These are phyloP conservation scores for Seiridium cupressi DNA, from an alignment of 2,329 filamentous ascomycete genomes.

Conservation along the genomic window DNA sequence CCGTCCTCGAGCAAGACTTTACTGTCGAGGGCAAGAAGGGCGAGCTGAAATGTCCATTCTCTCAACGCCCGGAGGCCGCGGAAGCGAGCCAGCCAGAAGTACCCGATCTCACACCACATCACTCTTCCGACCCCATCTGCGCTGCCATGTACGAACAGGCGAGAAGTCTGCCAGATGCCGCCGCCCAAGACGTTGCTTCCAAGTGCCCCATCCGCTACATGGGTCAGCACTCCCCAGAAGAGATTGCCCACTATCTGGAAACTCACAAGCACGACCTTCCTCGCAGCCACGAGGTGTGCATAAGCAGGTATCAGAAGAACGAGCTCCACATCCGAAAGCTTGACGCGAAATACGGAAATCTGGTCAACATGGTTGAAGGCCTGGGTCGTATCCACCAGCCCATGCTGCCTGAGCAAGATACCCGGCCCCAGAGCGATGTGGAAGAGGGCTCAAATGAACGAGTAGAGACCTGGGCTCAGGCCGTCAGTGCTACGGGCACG, in stretches of 20 bases:
- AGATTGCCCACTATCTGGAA: conserved; percentile 90
- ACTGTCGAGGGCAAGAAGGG: conserved; percentile 82
- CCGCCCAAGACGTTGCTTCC: conserved; percentile 45
- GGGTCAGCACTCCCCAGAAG: conserved; percentile 88
- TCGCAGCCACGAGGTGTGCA: conserved; percentile 88
- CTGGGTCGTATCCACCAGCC: conserved; percentile 84
- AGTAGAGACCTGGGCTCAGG: conserved; percentile 84
- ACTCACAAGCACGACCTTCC: conserved; percentile 94
- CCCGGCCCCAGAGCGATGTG: conserved; percentile 38
- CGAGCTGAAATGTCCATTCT: conserved; percentile 77
- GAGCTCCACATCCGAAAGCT: conserved; percentile 82
- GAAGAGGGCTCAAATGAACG: conserved; percentile 62
- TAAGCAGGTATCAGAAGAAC: conserved; percentile 85
- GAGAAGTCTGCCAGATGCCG: conserved; percentile 47
- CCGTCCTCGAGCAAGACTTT: conserved; percentile 82
- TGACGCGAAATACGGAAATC: conserved; percentile 89
- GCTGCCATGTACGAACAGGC: conserved; percentile 62
- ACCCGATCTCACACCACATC: conserved; percentile 43
- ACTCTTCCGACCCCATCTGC: conserved; percentile 59
- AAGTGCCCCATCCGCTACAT: conserved; percentile 93
- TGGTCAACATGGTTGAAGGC: conserved; percentile 93
- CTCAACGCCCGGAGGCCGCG: conserved; percentile 26
- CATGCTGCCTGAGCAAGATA: conserved; percentile 67
- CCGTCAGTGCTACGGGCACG: conserved; percentile 54
- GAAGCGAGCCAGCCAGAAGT: conserved; percentile 22